Conservation (phyloP, 2,329 filamentous ascomycete genomes). For the Cladosporium cucumerinum region DNA sequence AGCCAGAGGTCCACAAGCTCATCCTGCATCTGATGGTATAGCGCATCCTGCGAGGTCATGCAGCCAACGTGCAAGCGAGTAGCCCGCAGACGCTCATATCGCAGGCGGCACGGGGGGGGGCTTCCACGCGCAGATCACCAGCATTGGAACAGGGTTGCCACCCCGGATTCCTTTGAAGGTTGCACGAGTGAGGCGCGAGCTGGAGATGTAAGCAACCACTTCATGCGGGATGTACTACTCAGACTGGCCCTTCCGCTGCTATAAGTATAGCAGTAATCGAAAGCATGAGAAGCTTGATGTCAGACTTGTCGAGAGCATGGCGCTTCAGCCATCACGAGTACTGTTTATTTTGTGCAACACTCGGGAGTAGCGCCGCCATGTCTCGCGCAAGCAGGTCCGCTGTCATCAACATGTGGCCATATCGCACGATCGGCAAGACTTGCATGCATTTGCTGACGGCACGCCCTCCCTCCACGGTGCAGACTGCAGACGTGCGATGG, state of each 20-base stretch:
- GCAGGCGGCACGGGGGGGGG: constrained; percentile 5
- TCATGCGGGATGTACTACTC: background rate
- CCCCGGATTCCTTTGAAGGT: constrained; percentile 2
- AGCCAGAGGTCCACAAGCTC: constrained; percentile 6
- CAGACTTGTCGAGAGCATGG: background rate
- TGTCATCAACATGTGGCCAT: background rate
- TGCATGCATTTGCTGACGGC: constrained; percentile 1
- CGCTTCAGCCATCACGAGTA: background rate
- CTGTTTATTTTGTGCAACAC: background rate
- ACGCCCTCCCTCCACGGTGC: background rate
- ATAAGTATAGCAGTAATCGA: background rate
- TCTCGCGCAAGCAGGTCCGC: constrained; percentile 4
- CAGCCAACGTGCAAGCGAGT: constrained; percentile 4
- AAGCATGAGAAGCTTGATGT: background rate
- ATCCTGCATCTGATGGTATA: constrained; percentile 3
- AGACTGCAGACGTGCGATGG: constrained; percentile 1
- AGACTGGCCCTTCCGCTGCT: background rate
- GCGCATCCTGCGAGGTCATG: constrained; percentile 5
- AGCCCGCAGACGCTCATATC: background rate
- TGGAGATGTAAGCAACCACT: constrained; percentile 12
- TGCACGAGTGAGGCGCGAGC: constrained; percentile 6
- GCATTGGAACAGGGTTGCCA: background rate
- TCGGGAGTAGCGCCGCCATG: constrained; percentile 8
- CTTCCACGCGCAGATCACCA: constrained; percentile 10
- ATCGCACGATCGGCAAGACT: constrained; percentile 13